Conservation (phyloP, 2,329 filamentous ascomycete species). For the Colletotrichum endophyticum region DNA sequence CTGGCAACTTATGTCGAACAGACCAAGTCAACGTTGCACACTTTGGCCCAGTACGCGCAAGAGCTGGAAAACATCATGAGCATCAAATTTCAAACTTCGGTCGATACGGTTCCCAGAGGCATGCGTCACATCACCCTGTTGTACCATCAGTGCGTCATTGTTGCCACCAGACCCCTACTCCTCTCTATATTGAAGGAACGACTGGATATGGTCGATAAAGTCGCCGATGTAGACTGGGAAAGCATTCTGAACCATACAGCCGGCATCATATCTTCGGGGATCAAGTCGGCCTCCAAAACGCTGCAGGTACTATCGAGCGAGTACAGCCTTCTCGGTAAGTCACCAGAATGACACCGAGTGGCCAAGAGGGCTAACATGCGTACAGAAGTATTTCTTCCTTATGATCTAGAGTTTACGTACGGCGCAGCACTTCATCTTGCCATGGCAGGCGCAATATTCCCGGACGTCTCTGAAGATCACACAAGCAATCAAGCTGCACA, state of each 20-base stretch:
- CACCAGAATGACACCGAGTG: not conserved
- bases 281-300: not conserved
- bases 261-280: not conserved
- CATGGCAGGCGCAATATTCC: not conserved
- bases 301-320: not conserved
- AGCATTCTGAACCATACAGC: not conserved
- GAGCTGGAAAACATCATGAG: not conserved
- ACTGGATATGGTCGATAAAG: not conserved
- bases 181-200: not conserved
- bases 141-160: not conserved
- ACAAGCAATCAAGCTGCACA: not conserved
- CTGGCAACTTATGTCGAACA: not conserved
- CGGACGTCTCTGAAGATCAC: not conserved
- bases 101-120: not conserved
- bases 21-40: not conserved
- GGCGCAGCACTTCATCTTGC: not conserved
- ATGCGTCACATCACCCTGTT: not conserved
- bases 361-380: not conserved
- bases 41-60: not conserved
- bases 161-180: not conserved
- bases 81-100: not conserved
- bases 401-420: not conserved
- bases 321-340: not conserved
- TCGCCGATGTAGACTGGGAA: not conserved
- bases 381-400: not conserved